Evolutionary conservation across 2,329 filamentous ascomycete genomes (phyloP), one percentile per base, ranked within the genome.

Genomic region (Neopestalotiopsis clavispora): DNA sequence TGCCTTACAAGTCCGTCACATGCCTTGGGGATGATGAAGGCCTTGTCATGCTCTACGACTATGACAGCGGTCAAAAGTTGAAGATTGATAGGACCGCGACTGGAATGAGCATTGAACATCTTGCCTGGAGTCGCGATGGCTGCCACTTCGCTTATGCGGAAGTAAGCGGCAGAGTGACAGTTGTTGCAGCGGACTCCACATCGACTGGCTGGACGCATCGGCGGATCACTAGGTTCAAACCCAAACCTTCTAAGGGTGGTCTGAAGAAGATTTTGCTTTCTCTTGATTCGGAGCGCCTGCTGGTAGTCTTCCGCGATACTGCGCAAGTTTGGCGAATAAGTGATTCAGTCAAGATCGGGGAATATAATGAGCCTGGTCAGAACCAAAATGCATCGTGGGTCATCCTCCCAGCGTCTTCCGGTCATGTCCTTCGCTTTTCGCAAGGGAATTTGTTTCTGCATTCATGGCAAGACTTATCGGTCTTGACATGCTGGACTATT

Each of bases 21-120:
- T 34, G 58, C 32, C 5, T 67, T 6, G 66, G 52, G 7, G 40
- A 67, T 52, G 66, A 62, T 5, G 66, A 67, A 9, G 66, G 66
- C 3, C 38, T 67, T 3, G 32, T 67, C 30, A 38, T 40, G 17
- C 34, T 67, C 10, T 57, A 59, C n/a, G 66, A 67, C 52, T 67
- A 61, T 28, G 58, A 62, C 4, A n/a, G 34, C n/a, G 57, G 34
- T 7, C 34, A 62, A 32, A 61, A 57, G 23, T 13, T 62, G 4
- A 30, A 34, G n/a, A 30, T 67, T 32, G 66, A 67, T n/a, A 20
- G 10, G 20, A 67, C 62, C 13, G 32, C 66, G 7, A 67, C 66
- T 2, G 40, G 57, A 10, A 59, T 62, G 56, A 23, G 38, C 56
- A 59, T 61, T 30, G 34, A 67, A 5, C 56, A 67, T 62, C 57